Evolutionary conservation across 2,329 filamentous ascomycete genomes (phyloP).

Genomic region (Fonsecaea nubica): DNA sequence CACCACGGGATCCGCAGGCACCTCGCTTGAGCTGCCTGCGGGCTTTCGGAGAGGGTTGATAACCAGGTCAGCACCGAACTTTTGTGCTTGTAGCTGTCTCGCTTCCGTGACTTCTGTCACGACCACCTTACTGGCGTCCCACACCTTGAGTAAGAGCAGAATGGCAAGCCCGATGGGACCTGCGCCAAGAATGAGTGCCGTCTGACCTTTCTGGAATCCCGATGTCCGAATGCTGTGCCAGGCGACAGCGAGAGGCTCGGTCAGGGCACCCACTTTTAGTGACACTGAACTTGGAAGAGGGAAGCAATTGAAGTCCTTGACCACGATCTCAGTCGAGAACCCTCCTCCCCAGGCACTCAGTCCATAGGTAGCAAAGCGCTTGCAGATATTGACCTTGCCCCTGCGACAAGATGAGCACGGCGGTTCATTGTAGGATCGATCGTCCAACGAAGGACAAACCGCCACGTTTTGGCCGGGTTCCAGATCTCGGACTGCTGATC

Average conservation of each 20-base stretch:
- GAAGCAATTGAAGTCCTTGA: conserved; percentile 10
- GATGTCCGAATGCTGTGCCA: conserved; percentile 62
- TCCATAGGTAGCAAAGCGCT: conserved; percentile 9
- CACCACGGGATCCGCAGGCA: conserved; percentile 8
- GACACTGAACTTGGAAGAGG: conserved; percentile 17
- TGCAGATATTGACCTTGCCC: conserved; percentile 19
- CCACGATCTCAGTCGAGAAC: conserved; percentile 8
- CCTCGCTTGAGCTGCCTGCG: not conserved
- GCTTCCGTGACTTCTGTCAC: conserved; percentile 51
- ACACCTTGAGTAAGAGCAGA: conserved; percentile 54
- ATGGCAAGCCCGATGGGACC: conserved; percentile 62
- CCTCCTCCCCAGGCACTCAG: conserved; percentile 19
- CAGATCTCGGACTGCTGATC: conserved; percentile 5
- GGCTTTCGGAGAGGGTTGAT: conserved; percentile 50
- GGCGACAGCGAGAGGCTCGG: conserved; percentile 61
- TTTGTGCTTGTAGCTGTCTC: conserved; percentile 56
- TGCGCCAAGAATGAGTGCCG: conserved; percentile 57
- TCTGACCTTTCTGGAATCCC: conserved; percentile 52
- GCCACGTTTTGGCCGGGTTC: conserved; percentile 15
- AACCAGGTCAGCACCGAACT: conserved; percentile 59
- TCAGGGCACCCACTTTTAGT: conserved; percentile 46
- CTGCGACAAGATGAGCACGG: conserved; percentile 10
- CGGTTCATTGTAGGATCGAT: conserved; percentile 34
- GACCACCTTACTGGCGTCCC: conserved; percentile 55
- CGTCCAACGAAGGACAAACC: conserved; percentile 15